Conservation (phyloP, 805 yeast species). For the Debaryomyces tyrocola region DNA sequence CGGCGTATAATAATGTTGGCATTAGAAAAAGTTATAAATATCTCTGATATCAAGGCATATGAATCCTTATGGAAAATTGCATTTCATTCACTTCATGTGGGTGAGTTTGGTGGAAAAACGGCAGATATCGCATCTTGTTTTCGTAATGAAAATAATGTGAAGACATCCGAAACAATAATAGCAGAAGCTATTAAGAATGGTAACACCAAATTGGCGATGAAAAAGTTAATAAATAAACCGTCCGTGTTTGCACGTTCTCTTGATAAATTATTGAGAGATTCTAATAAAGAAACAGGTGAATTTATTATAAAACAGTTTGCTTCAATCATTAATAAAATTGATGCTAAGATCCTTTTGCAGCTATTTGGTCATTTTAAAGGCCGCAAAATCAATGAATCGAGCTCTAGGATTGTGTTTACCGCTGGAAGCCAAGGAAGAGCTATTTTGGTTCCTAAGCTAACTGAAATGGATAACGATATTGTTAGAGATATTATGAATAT, state of each 20-base stretch:
- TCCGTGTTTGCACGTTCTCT: constrained; percentile 8
- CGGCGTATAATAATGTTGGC: constrained; percentile 4
- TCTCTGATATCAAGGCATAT: constrained; percentile 9
- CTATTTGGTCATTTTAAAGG: constrained; percentile 8
- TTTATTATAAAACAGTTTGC: constrained; percentile 1
- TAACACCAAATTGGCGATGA: neutral
- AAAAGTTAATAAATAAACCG: constrained; percentile 4
- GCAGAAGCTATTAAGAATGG: constrained; percentile 7
- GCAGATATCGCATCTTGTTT: constrained; percentile 5
- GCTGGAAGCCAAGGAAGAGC: neutral
- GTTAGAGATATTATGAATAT: too few relatives aligned
- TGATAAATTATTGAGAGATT: constrained; percentile 9
- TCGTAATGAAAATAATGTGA: constrained; percentile 9
- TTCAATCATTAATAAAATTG: neutral
- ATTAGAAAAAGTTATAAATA: constrained; percentile 8
- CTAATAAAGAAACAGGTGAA: neutral
- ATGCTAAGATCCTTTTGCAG: constrained; percentile 8
- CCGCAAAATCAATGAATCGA: neutral
- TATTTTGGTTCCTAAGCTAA: too few relatives aligned
- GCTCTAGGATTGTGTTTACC: constrained; percentile 2
- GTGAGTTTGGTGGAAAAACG: constrained; percentile 7
- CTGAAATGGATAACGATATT: too few relatives aligned
- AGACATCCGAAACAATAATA: constrained; percentile 5
- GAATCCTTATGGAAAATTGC: constrained; percentile 7
- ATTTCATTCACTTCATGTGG: constrained; percentile 11